Evolutionary conservation across 495 filamentous ascomycete genomes (phyloP).

Genomic region (Hypoxylon fuscum): DNA sequence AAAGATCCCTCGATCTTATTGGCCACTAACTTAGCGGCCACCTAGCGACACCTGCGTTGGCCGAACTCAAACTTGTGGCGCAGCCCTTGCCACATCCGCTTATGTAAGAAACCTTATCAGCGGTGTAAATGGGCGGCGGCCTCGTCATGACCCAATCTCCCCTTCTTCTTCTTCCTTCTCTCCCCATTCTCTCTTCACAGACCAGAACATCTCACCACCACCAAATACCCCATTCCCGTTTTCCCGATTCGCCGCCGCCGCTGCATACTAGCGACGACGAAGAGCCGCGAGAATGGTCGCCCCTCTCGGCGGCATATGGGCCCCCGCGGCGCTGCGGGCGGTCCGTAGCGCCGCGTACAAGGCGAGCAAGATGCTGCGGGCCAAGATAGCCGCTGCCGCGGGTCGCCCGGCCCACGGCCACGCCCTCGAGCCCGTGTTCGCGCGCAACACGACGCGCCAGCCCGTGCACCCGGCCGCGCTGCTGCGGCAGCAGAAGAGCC

Average conservation of each 20-base stretch:
- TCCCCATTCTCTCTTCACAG: no score
- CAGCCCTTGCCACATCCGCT: conserved; percentile 28
- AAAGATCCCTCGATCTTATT: background rate
- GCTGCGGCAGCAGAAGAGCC: conserved; percentile 74
- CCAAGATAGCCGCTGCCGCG: conserved; percentile 66
- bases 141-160: conserved; percentile 18
- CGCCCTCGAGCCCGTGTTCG: conserved; percentile 59
- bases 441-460: conserved; percentile 65
- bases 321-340: conserved; percentile 73
- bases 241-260: conserved; percentile 41
- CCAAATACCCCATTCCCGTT: conserved; percentile 14
- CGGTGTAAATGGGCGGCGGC: conserved; percentile 25
- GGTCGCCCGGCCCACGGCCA: conserved; percentile 55
- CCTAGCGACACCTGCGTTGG: no score
- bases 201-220: no score
- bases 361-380: conserved; percentile 68
- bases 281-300: conserved; percentile 63
- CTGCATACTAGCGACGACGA: conserved; percentile 30
- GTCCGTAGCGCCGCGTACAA: conserved; percentile 73
- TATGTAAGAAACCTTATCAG: conserved; percentile 34
- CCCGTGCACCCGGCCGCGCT: conserved; percentile 76
- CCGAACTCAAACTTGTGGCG: conserved; percentile 16
- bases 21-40: no score
- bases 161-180: conserved; percentile 6
- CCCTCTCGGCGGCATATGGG: conserved; percentile 72